Evolutionary conservation across 495 filamentous ascomycete species (phyloP).

Genomic region (Amphirosellinia nigrospora): DNA sequence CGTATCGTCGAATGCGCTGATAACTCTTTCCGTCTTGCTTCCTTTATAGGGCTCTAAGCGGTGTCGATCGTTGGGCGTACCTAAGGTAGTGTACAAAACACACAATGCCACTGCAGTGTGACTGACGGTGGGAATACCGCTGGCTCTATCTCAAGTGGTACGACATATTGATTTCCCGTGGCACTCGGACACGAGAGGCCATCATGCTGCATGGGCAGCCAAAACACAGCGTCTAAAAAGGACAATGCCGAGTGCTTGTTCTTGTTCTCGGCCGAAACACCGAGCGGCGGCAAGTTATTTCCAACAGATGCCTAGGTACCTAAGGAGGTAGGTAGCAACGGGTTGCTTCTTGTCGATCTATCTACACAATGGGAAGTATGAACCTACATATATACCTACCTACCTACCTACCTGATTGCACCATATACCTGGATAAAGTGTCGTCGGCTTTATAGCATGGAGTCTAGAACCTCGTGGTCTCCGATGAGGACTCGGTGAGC

Average conservation of each 20-base stretch:
- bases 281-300: background rate
- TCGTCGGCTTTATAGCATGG: background rate
- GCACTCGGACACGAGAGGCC: background rate
- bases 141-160: background rate
- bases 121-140: background rate
- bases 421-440: background rate
- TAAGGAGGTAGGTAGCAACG: background rate
- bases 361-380: background rate
- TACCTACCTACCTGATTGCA: background rate
- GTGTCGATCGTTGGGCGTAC: conserved; percentile 1
- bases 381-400: background rate
- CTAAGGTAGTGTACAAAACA: background rate
- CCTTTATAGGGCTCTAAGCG: background rate
- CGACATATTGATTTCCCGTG: background rate
- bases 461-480: conserved; percentile 16
- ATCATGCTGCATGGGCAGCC: background rate
- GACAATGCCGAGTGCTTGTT: background rate
- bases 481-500: conserved; percentile 8
- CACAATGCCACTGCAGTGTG: background rate
- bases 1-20: conserved; percentile 1
- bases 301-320: background rate
- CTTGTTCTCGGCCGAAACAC: conserved; percentile 7
- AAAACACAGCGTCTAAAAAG: too few relatives aligned
- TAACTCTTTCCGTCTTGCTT: background rate
- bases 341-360: background rate